These are phyloP conservation scores for Maudiozyma turicensis DNA, from an alignment of 805 yeast species.

Conservation along the genomic window DNA sequence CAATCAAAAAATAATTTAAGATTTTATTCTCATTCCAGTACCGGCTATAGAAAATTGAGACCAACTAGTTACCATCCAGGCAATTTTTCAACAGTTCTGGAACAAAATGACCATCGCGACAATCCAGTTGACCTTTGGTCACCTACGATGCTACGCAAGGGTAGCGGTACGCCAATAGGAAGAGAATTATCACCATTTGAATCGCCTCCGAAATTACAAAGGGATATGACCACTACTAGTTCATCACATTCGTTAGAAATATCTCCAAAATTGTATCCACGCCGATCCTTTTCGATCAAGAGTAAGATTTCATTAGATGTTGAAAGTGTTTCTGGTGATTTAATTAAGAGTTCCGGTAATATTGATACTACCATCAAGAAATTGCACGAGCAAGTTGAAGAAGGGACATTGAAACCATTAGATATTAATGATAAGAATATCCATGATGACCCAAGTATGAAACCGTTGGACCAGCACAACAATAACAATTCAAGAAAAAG, in stretches of 20 bases:
- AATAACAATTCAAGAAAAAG: slow-evolving; percentile 21
- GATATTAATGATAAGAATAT: background rate
- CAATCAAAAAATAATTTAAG: background rate
- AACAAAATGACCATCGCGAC: background rate
- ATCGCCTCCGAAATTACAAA: slow-evolving; percentile 10
- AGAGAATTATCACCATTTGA: slow-evolving; percentile 12
- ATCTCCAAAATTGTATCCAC: slow-evolving; percentile 17
- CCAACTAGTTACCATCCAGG: slow-evolving; percentile 77
- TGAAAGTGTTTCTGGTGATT: slow-evolving; percentile 30
- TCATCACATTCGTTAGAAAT: slow-evolving; percentile 7
- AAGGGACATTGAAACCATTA: background rate
- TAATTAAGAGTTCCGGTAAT: slow-evolving; percentile 26
- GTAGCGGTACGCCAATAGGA: background rate
- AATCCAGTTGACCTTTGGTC: background rate
- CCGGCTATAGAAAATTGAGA: slow-evolving; percentile 49
- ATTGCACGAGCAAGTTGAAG: slow-evolving; percentile 16
- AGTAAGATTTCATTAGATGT: slow-evolving; percentile 31
- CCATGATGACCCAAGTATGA: background rate
- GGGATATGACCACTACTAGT: slow-evolving; percentile 6
- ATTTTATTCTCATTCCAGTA: slow-evolving; percentile 19
- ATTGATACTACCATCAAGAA: slow-evolving; percentile 13
- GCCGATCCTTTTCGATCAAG: slow-evolving; percentile 16
- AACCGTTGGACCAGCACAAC: background rate
- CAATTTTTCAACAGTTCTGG: slow-evolving; percentile 5
- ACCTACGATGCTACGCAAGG: background rate